Base-by-base conservation (phyloP, 371 early-diverging fungal genomes). In the Lichtheimia ramosa region DNA sequence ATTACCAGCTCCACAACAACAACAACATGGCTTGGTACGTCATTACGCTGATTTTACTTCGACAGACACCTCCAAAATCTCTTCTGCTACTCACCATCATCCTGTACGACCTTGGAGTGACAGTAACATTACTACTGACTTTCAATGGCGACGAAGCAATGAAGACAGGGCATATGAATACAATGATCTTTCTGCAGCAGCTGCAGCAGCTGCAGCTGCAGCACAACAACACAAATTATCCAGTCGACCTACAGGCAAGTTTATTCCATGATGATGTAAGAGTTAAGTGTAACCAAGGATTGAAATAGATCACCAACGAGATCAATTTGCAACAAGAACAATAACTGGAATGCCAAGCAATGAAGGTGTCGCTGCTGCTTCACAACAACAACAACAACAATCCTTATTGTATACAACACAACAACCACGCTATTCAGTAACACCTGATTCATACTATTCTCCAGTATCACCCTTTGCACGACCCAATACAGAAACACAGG, bases 91-190 rank as follows among this genome's bases (percentile, higher is more conserved):
- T 1, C 43, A 34, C 15, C 41, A 25, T 39, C 43, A 46, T 21
- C 46, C 46, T 46, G 46, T 46, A n/a, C 46, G 21, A 46, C 46
- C 18, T 46, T 46, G 46, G 46, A 21, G 21, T 16, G 46, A 46
- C 16, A 46, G 18, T 18, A 21, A n/a, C n/a, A 21, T 46, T 46
- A 46, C 43, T 14, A 8, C 24, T 14, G 24, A 25, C 6, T 55
- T 40, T 21, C 42, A 55, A 24, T 55, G 56, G 56, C 56, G 56
- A 27, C 43, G 56, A 55, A 43, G 43, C 15, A 27, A 43, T 25
- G 43, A 55, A 1, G 56, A 55, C 16, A 43, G 46, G 24, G 27
- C 43, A 43, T 16, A 54, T 54, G 42, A 21, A 41, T 52, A 25
- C 28, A 52, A 24, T 13, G 20, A n/a, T 13, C 28, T 34, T 1